Evolutionary conservation across 2,329 filamentous ascomycete species (phyloP).

Genomic region (Fusarium marasasianum): DNA sequence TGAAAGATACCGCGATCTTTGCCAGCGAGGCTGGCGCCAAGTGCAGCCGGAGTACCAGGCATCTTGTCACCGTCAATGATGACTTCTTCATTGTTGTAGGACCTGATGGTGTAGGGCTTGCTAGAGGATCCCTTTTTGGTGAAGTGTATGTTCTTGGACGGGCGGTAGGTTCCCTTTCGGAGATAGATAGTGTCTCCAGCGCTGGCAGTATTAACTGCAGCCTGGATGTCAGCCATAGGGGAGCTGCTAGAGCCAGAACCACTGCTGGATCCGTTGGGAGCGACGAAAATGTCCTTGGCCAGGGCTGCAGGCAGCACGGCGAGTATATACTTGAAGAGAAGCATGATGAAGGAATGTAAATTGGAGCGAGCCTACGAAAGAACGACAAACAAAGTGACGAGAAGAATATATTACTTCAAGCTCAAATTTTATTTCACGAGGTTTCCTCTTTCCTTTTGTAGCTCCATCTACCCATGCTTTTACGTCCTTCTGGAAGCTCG

Average conservation of each 20-base stretch:
- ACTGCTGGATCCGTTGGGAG: conserved; percentile 50
- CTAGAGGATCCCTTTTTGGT: conserved; percentile 53
- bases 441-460: background rate
- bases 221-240: conserved; percentile 57
- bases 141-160: conserved; percentile 58
- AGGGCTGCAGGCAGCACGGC: background rate
- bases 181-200: conserved; percentile 57
- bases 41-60: conserved; percentile 49
- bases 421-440: too few relatives aligned
- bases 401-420: background rate
- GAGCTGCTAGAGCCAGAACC: conserved; percentile 47
- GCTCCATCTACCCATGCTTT: too few relatives aligned
- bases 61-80: conserved; percentile 55
- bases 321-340: background rate
- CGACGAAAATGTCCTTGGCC: conserved; percentile 54
- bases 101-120: conserved; percentile 52
- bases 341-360: background rate
- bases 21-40: conserved; percentile 50
- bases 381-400: background rate
- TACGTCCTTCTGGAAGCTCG: background rate
- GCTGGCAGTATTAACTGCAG: conserved; percentile 54
- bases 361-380: background rate
- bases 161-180: conserved; percentile 54
- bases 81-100: conserved; percentile 53
- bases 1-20: conserved; percentile 56